These are phyloP conservation scores for Parastagonospora avenae DNA, from an alignment of 2,329 filamentous ascomycete species.

Conservation along the genomic window DNA sequence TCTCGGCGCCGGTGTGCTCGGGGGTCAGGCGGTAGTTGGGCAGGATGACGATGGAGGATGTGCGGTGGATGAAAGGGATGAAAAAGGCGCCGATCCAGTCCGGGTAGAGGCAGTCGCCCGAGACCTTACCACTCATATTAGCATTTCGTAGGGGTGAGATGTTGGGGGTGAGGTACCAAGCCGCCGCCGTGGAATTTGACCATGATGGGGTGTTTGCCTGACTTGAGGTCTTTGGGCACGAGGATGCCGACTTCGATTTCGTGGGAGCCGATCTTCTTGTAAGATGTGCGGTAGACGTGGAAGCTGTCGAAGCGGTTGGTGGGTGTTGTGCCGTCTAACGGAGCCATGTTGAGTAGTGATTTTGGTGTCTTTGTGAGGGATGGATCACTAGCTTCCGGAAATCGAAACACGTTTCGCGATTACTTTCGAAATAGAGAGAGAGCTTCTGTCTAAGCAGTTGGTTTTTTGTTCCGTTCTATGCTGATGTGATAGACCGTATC, in stretches of 20 bases:
- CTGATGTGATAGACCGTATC: too few species aligned
- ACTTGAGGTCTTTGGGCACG: slow-evolving; percentile 44
- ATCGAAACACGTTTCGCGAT: too few species aligned
- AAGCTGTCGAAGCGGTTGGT: slow-evolving; percentile 47
- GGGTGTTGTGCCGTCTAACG: slow-evolving; percentile 22
- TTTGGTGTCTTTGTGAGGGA: too few species aligned
- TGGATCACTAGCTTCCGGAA: too few species aligned
- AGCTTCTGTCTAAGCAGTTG: too few species aligned
- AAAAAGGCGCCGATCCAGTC: slow-evolving; percentile 41
- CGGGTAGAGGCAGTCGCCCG: slow-evolving; percentile 33
- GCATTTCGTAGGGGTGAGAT: background rate
- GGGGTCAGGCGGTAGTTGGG: slow-evolving; percentile 60
- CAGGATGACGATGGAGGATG: slow-evolving; percentile 53
- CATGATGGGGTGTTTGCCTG: slow-evolving; percentile 47
- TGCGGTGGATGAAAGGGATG: slow-evolving; percentile 46
- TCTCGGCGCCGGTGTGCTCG: slow-evolving; percentile 53
- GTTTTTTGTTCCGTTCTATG: too few species aligned
- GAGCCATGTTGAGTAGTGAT: slow-evolving; percentile 11
- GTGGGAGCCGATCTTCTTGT: slow-evolving; percentile 49
- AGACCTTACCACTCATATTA: slow-evolving; percentile 13
- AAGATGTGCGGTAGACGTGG: slow-evolving; percentile 46
- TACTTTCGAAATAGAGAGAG: too few species aligned
- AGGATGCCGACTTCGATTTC: slow-evolving; percentile 47
- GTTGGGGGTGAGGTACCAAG: slow-evolving; percentile 35
- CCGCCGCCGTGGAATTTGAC: slow-evolving; percentile 54